Base-by-base conservation (phyloP, 2,329 filamentous ascomycete species). In the Periconia sp. region DNA sequence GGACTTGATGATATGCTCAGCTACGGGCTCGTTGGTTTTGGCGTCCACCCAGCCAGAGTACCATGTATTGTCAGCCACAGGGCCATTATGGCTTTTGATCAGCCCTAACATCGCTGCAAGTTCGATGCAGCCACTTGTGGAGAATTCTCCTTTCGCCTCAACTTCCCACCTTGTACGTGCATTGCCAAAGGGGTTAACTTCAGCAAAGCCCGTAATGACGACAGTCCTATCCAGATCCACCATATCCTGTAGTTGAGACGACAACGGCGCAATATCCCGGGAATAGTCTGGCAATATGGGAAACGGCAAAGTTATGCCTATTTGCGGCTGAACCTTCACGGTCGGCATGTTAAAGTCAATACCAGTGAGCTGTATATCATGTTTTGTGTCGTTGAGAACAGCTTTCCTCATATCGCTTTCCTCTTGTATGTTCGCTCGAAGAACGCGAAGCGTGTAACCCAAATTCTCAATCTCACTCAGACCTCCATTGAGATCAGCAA, bases 51-150 rank as follows among this genome's bases (percentile, higher is more conserved):
- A 99, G 65, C 94, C 95, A 62, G 93, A 91, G 79, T 99, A 97
- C 60, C 89, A 89, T 79, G 96, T 89, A 73, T 93, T 94, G 81
- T 99, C 94, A 81, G 97, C 97, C 73, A 97, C 85, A 31, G 88
- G 87, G 17, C 93, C 94, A 65, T 97, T 97, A 81, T 96, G 91
- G 76, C 99, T 96, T 83, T 93, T 97, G 80, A 99, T 97, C 55
- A 97, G 86, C 70, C 94, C 94, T 93, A 97, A 99, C 76, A 99
- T 91, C 94, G 95, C 99, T 31, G 94, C 92, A 94, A 99, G 99
- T 77, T 99, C 94, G 56, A 99, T 88, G 69, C 94, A 97, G 30
- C 94, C 94, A 76, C 99, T 94, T 13, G 99, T 85, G 9, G 94
- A 97, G 80, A 99, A 99, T 70, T 96, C 85, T 71, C 94, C 94